phyloP scores from a whole-genome alignment of 805 yeast species.

The Nadsonia fulvescens region DNA sequence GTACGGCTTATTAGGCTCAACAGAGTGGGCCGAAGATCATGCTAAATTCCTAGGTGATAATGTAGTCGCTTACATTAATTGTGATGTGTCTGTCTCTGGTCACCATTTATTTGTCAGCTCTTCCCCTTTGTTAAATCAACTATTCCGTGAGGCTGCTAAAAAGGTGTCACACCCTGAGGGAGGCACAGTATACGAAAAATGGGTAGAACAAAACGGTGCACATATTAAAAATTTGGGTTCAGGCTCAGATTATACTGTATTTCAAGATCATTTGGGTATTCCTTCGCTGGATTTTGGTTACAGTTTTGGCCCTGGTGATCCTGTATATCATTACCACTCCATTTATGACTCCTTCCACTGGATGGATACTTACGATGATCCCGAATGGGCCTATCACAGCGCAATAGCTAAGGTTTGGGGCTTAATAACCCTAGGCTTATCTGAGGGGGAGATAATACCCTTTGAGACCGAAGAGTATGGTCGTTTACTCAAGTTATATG shows the following conservation, averaged over 20 bases:
- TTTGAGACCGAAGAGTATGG: slow-evolving; percentile 28
- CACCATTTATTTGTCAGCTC: slow-evolving; percentile 30
- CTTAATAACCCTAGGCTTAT: slow-evolving; percentile 26
- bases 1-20: slow-evolving; percentile 54
- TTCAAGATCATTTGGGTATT: slow-evolving; percentile 24
- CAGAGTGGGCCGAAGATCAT: slow-evolving; percentile 58
- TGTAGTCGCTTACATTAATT: slow-evolving; percentile 49
- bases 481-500: slow-evolving; percentile 19
- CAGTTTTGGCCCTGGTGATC: slow-evolving; percentile 24
- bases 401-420: slow-evolving; percentile 37
- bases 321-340: slow-evolving; percentile 62
- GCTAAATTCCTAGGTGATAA: slow-evolving; percentile 26
- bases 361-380: slow-evolving; percentile 49
- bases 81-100: slow-evolving; percentile 52
- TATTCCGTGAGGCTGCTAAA: slow-evolving; percentile 28
- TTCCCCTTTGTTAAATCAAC: slow-evolving; percentile 38
- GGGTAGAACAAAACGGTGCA: slow-evolving; percentile 16
- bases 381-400: slow-evolving; percentile 41
- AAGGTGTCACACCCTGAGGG: slow-evolving; percentile 29
- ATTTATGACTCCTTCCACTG: slow-evolving; percentile 56
- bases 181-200: slow-evolving; percentile 16
- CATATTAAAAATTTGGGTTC: slow-evolving; percentile 37
- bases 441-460: slow-evolving; percentile 29
- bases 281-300: slow-evolving; percentile 42
- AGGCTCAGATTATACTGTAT: slow-evolving; percentile 45